Conservation (phyloP, 202 grass and related monocot genomes). For the Thinopyrum obtusiflorum region DNA sequence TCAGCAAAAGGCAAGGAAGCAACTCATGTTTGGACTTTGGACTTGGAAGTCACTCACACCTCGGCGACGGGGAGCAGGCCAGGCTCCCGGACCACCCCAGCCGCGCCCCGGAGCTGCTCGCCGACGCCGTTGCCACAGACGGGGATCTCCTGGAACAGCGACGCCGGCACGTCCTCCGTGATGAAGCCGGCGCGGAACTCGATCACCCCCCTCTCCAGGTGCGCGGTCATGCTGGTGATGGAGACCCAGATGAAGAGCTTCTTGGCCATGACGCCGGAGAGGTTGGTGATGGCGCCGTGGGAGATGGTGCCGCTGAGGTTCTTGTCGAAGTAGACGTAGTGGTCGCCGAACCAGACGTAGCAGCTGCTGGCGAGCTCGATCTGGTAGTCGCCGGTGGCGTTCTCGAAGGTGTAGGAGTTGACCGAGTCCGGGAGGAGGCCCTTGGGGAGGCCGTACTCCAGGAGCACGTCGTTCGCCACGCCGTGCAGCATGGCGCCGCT, state of each 20-base stretch:
- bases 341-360: conserved; percentile 59
- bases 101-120: conserved; percentile 36
- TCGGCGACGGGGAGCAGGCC: conserved; percentile 43
- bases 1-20: not conserved
- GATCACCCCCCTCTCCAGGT: conserved; percentile 42
- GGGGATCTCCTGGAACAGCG: conserved; percentile 49
- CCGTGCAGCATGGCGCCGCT: not conserved
- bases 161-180: conserved; percentile 43
- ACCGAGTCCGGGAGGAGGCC: conserved; percentile 77
- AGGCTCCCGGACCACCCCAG: conserved; percentile 48
- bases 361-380: conserved; percentile 58
- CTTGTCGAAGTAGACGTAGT: conserved; percentile 66
- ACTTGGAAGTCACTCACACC: not conserved
- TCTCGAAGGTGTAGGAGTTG: conserved; percentile 48
- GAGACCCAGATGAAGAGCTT: conserved; percentile 79
- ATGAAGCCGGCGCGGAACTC: conserved; percentile 64
- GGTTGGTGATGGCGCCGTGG: conserved; percentile 52
- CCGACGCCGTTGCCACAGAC: conserved; percentile 39
- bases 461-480: conserved; percentile 52
- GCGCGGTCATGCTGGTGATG: conserved; percentile 58
- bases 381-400: conserved; percentile 52
- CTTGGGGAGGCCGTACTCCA: conserved; percentile 62
- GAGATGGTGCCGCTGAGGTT: conserved; percentile 49
- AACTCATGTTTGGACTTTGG: not conserved
- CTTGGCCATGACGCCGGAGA: conserved; percentile 71